A percentile compares a stretch with the other conserved stretches of the same genome.
Evolutionary conservation across 345 rosid species (phyloP).

Genomic region (Eucalyptus guilfoylei): DNA sequence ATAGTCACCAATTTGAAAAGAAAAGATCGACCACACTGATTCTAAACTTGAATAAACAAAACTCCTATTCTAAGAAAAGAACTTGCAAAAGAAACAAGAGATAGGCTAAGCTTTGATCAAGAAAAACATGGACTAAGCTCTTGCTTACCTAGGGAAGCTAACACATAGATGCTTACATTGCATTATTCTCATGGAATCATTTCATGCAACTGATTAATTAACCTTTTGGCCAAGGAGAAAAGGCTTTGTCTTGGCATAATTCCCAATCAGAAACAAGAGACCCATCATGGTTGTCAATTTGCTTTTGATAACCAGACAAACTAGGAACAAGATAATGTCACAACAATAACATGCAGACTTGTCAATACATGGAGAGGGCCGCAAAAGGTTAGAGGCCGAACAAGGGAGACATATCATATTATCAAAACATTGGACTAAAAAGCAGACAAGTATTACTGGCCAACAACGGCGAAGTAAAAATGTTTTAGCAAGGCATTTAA

Average conservation of each 20-base stretch:
- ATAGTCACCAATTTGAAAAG: neutral
- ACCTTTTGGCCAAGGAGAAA: neutral
- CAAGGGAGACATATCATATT: neutral
- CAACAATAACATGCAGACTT: neutral
- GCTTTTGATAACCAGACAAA: neutral
- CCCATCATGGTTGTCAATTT: neutral
- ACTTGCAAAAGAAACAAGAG: neutral
- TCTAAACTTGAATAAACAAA: neutral
- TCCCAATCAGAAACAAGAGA: neutral
- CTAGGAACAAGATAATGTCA: neutral
- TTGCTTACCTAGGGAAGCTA: neutral
- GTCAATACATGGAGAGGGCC: neutral
- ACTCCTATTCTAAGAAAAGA: neutral
- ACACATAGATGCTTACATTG: neutral
- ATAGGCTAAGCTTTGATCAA: neutral
- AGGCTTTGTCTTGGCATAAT: neutral
- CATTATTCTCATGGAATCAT: neutral
- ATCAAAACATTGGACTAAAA: neutral
- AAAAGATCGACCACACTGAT: neutral
- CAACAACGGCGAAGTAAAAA: neutral
- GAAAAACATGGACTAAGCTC: neutral
- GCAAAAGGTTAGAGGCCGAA: neutral
- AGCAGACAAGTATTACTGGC: neutral
- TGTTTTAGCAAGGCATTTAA: neutral
- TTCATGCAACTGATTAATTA: neutral